These are phyloP conservation scores for Nigrograna mackinnonii DNA, from an alignment of 2,329 filamentous ascomycete genomes.

Conservation along the genomic window DNA sequence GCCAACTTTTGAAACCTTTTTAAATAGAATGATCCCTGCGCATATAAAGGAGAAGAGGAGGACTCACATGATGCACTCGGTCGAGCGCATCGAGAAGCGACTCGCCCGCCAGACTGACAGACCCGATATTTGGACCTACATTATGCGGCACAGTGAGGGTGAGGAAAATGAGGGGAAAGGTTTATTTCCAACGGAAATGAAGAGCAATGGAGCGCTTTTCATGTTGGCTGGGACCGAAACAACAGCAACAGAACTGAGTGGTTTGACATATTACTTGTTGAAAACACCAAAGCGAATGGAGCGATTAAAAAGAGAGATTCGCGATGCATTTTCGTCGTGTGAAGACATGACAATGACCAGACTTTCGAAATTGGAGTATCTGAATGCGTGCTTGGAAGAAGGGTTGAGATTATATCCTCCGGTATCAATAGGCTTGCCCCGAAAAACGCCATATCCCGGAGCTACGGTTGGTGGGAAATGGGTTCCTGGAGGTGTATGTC, in stretches of 20 bases:
- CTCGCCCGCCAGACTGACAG: conserved; percentile 21
- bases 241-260: conserved; percentile 28
- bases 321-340: conserved; percentile 12
- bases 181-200: too few relatives aligned
- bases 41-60: conserved; percentile 10
- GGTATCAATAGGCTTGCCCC: conserved; percentile 31
- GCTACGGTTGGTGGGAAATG: conserved; percentile 31
- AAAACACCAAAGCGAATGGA: conserved; percentile 8
- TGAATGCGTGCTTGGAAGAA: conserved; percentile 38
- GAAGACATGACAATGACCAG: conserved; percentile 28
- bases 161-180: conserved; percentile 25
- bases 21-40: conserved; percentile 9
- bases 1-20: conserved; percentile 10
- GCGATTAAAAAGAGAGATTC: conserved; percentile 17
- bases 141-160: conserved; percentile 30
- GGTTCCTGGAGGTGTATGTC: too few relatives aligned
- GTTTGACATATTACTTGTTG: conserved; percentile 27
- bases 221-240: too few relatives aligned
- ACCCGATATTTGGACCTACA: conserved; percentile 44
- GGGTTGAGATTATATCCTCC: conserved; percentile 42
- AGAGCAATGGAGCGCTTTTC: too few relatives aligned
- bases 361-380: conserved; percentile 16
- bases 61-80: conserved; percentile 14
- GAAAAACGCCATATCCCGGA: conserved; percentile 30
- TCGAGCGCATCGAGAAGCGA: conserved; percentile 21